Evolutionary conservation across 164 flowering plant species (phyloP).

Genomic region (Chimonanthus praecox): DNA sequence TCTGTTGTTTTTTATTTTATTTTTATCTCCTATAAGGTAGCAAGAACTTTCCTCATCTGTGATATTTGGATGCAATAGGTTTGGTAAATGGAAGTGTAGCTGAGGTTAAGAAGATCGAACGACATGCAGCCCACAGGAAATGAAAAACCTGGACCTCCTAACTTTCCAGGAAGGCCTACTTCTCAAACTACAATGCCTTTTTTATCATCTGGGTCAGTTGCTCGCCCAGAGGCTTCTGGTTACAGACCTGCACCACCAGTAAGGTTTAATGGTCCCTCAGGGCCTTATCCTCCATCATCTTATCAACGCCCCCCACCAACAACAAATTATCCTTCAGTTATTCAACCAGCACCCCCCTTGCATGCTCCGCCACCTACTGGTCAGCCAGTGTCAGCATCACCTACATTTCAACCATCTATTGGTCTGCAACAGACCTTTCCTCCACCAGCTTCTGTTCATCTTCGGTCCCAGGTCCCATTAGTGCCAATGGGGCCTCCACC

Average conservation of each 20-base stretch:
- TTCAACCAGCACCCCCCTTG: constrained; percentile 31
- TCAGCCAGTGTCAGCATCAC: constrained; percentile 29
- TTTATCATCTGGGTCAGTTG: constrained; percentile 35
- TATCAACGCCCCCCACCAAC: constrained; percentile 40
- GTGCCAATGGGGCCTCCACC: constrained; percentile 62
- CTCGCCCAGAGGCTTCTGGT: constrained; percentile 30
- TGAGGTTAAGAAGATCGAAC: constrained; percentile 11
- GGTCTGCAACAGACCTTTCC: constrained; percentile 29
- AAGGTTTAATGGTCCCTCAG: constrained; percentile 41
- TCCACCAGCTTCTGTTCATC: constrained; percentile 30
- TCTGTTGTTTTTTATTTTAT: neutral
- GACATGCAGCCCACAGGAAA: constrained; percentile 40
- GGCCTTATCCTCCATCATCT: constrained; percentile 36
- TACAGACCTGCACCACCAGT: constrained; percentile 35
- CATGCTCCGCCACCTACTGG: constrained; percentile 31
- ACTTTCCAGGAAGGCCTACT: constrained; percentile 38
- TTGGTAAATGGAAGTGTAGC: constrained; percentile 26
- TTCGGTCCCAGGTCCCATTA: constrained; percentile 32
- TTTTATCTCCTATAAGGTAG: neutral
- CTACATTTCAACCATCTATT: constrained; percentile 26
- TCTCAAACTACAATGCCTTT: constrained; percentile 44
- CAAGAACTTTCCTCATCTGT: neutral
- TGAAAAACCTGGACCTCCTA: constrained; percentile 15
- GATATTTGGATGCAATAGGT: constrained; percentile 21
- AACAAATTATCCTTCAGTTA: constrained; percentile 36